Evolutionary conservation across 148 eudicot species (phyloP).

Genomic region (Amaranthus palmeri): DNA sequence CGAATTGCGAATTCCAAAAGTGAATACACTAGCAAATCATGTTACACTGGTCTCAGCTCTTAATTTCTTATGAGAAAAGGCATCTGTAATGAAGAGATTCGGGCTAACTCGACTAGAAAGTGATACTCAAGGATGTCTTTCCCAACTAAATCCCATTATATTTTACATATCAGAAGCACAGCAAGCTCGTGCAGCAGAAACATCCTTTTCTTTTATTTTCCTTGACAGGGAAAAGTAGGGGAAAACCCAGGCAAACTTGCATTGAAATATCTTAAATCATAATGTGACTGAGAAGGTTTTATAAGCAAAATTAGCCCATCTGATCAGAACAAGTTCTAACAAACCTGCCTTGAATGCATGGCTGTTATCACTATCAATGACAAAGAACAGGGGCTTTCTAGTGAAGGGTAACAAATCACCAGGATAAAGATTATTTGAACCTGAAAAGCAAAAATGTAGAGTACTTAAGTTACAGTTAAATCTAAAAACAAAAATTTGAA

Average conservation of each 20-base stretch:
- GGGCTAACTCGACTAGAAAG: not conserved
- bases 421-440: conserved; percentile 70
- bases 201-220: no score
- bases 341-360: conserved; percentile 99
- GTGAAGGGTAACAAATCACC: conserved; percentile 95
- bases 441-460: conserved; percentile 43
- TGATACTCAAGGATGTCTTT: not conserved
- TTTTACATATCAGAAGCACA: not conserved
- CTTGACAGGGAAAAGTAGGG: no score
- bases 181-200: not conserved
- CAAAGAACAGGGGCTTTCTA: conserved; percentile 76
- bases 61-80: no score
- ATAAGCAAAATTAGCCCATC: conserved; percentile 15
- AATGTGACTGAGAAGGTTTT: conserved; percentile 4
- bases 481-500: not conserved
- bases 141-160: conserved; percentile 1
- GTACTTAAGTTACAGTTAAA: conserved; percentile 5
- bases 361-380: conserved; percentile 95
- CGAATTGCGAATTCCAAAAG: no score
- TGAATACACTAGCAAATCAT: no score
- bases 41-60: no score
- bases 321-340: conserved; percentile 48
- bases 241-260: no score
- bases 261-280: no score
- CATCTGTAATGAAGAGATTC: no score